Conservation (phyloP, 129 eudicot genomes). For the Apium graveolens region DNA sequence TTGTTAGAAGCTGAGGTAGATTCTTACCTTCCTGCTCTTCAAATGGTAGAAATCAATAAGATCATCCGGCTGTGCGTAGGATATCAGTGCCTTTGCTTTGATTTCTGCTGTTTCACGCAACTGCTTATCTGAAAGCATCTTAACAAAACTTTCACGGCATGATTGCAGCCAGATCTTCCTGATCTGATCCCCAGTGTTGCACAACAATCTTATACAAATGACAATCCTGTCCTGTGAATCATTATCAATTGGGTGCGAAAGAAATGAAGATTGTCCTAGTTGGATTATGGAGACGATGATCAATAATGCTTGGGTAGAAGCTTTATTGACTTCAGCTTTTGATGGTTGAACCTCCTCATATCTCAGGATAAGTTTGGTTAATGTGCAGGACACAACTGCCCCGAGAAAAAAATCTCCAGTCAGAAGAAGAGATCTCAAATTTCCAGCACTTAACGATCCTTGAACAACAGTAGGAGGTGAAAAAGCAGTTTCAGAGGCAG, state of each 20-base stretch:
- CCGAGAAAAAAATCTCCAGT: constrained; percentile 93
- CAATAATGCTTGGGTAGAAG: constrained; percentile 43
- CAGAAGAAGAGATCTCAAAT: constrained; percentile 78
- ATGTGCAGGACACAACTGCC: constrained; percentile 77
- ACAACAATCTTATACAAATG: constrained; percentile 64
- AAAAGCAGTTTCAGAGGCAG: constrained; percentile 78
- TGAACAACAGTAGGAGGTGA: constrained; percentile 63
- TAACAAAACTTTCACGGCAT: constrained; percentile 84
- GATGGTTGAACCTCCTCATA: constrained; percentile 80
- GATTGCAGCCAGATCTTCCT: constrained; percentile 81
- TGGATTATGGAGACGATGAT: constrained; percentile 73
- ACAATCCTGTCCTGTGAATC: constrained; percentile 75
- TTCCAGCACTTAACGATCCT: constrained; percentile 58
- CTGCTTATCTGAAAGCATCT: constrained; percentile 94
- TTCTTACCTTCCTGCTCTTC: constrained; percentile 82
- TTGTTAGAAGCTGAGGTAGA: not conserved
- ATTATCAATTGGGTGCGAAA: constrained; percentile 89
- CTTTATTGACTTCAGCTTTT: constrained; percentile 60
- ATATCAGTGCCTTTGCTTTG: constrained; percentile 81
- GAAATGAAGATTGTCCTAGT: constrained; percentile 77
- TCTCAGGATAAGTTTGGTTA: constrained; percentile 72
- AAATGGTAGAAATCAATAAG: constrained; percentile 89
- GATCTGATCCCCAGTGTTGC: constrained; percentile 57
- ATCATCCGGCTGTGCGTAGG: constrained; percentile 86
- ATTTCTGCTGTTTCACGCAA: constrained; percentile 75